Percentiles rank a stretch among this genome's conserved stretches.
phyloP scores from a whole-genome alignment of 2,329 filamentous ascomycete species.

The Diaporthe citrichinensis region DNA sequence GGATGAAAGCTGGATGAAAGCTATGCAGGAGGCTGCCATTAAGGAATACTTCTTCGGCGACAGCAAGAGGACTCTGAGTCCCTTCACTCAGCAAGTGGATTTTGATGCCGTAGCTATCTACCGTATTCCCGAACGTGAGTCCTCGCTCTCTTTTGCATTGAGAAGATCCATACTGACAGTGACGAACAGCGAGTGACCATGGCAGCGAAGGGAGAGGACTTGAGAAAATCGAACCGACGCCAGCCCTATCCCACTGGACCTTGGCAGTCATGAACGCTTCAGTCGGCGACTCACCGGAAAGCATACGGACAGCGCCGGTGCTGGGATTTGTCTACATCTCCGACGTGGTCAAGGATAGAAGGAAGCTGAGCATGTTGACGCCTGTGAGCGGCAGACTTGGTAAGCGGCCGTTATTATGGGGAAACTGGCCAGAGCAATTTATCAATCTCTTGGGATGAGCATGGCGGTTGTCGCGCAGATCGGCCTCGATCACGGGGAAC shows the following conservation, averaged over 20 bases:
- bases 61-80: conserved; percentile 81
- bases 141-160: neutral
- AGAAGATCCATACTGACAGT: conserved; percentile 12
- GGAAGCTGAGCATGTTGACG: conserved; percentile 84
- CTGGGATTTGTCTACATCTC: conserved; percentile 95
- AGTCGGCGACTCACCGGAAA: conserved; percentile 76
- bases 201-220: conserved; percentile 60
- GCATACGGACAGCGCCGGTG: conserved; percentile 84
- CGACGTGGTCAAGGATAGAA: conserved; percentile 88
- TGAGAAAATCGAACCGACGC: conserved; percentile 74
- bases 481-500: neutral
- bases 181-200: conserved; percentile 47
- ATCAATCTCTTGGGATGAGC: conserved; percentile 78
- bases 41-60: conserved; percentile 97
- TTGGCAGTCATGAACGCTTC: conserved; percentile 87
- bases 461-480: neutral
- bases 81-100: conserved; percentile 87
- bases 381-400: conserved; percentile 88
- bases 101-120: conserved; percentile 83
- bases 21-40: conserved; percentile 81
- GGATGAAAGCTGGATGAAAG: conserved; percentile 80
- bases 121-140: conserved; percentile 73
- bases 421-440: conserved; percentile 87
- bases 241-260: conserved; percentile 83
- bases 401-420: conserved; percentile 85